A percentile compares a stretch with the other conserved stretches of the same genome.
Conservation (phyloP, 1,284 basidiomycete species). For the Trametes pubescens region DNA sequence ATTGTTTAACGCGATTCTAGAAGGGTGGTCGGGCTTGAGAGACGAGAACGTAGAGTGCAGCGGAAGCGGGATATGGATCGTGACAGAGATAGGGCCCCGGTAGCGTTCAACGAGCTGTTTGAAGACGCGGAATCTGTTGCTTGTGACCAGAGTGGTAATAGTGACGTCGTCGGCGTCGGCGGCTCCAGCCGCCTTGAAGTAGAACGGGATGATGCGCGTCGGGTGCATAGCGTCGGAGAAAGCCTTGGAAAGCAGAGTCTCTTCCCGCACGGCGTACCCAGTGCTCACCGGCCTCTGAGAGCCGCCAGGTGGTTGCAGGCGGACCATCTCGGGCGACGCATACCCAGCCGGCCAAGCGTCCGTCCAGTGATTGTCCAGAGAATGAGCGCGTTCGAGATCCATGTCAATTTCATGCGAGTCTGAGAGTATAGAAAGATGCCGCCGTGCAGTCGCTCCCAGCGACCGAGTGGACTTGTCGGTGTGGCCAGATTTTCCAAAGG, state of each 20-base stretch:
- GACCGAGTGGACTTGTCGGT: neutral
- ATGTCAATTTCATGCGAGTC: conserved; percentile 9
- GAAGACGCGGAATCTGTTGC: conserved; percentile 79
- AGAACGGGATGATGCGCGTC: conserved; percentile 80
- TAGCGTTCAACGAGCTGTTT: conserved; percentile 74
- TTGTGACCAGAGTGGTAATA: conserved; percentile 84
- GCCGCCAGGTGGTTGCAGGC: conserved; percentile 11
- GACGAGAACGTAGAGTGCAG: conserved; percentile 39
- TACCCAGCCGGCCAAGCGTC: conserved; percentile 28
- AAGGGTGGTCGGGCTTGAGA: conserved; percentile 38
- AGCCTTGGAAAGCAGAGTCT: conserved; percentile 62
- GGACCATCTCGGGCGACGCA: conserved; percentile 19
- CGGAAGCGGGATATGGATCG: conserved; percentile 68
- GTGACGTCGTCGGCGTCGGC: conserved; percentile 76
- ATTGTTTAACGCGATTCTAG: conserved; percentile 55
- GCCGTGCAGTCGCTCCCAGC: neutral
- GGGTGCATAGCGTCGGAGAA: conserved; percentile 75
- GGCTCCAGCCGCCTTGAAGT: conserved; percentile 65
- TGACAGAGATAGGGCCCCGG: conserved; percentile 83
- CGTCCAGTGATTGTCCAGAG: conserved; percentile 24
- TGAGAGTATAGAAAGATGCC: conserved; percentile 7
- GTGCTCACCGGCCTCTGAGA: neutral
- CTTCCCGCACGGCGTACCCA: conserved; percentile 31
- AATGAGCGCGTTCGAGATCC: conserved; percentile 14
- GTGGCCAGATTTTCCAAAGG: neutral